phyloP scores from a whole-genome alignment of 2,329 filamentous ascomycete species.

The Colletotrichum simmondsii region DNA sequence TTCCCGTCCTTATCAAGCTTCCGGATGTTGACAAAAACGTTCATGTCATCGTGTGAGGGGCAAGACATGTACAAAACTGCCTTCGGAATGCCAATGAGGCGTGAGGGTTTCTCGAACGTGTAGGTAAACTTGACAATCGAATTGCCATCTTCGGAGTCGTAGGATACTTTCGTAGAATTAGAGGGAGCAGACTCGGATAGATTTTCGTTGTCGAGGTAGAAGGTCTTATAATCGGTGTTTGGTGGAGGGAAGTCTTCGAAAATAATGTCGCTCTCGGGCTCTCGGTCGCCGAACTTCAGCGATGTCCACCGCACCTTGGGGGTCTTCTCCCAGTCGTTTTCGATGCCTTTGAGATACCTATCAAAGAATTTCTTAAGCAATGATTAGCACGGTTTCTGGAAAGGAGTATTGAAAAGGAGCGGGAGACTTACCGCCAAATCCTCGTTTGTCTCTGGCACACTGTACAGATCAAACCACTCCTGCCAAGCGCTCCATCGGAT shows the following conservation, averaged over 20 bases:
- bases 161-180: slow-evolving; percentile 37
- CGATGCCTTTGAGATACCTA: slow-evolving; percentile 51
- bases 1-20: slow-evolving; percentile 56
- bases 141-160: slow-evolving; percentile 45
- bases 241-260: slow-evolving; percentile 47
- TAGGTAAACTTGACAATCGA: slow-evolving; percentile 47
- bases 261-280: slow-evolving; percentile 45
- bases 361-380: slow-evolving; percentile 43
- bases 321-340: slow-evolving; percentile 59
- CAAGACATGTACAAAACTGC: slow-evolving; percentile 57
- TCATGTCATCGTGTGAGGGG: slow-evolving; percentile 53
- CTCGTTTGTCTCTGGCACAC: slow-evolving; percentile 42
- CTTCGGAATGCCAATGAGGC: slow-evolving; percentile 58
- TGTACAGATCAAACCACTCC: slow-evolving; percentile 58
- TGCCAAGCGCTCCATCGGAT: slow-evolving; percentile 50
- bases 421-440: slow-evolving; percentile 43
- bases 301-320: slow-evolving; percentile 55
- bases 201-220: slow-evolving; percentile 40
- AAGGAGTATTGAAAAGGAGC: fast-evolving
- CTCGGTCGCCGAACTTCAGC: slow-evolving; percentile 47
- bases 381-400: not conserved
- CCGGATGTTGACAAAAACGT: slow-evolving; percentile 54
- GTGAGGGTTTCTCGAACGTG: slow-evolving; percentile 50
- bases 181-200: slow-evolving; percentile 17
- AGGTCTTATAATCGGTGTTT: slow-evolving; percentile 44